Base-by-base conservation (phyloP, 2,329 filamentous ascomycete species). In the Exophiala phaeomuriformis region DNA sequence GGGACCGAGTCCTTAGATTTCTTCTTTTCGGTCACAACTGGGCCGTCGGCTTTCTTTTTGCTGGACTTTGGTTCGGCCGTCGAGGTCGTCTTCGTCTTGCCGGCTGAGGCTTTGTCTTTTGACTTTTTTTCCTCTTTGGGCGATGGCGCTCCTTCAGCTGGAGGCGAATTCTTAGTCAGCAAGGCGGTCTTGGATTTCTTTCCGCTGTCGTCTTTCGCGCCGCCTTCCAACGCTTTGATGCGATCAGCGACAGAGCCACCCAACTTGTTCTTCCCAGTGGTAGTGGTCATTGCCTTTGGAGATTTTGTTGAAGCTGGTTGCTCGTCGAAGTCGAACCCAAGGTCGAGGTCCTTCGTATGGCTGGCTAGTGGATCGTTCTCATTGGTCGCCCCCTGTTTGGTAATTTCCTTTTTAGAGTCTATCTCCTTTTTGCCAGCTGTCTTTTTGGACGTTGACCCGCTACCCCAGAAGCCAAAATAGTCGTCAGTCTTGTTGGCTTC, bases 221-320 rank as follows among this genome's bases (percentile, higher is more conserved):
- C 69, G 41, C 54, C 63, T 53, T 76, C 74, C 36, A 77, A 66
- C 28, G 65, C 66, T 58, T 71, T 79, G 67, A 81, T 76, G 60
- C 75, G 75, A 59, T 82, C 79, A 10, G 76, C 72, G 40, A 81
- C 71, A 46, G 71, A 75, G 9, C 71, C 68, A 60, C 72, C 74
- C 27, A 68, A 54, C 53, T 68, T 63, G 62, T 73, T 74, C 47
- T 70, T 62, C 57, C 71, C 61, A 43, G 63, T 28, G 4, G 39
- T 28, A 3, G 42, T 46, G 50, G 68, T 71, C 55, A 71, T 67
- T 41, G 70, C 67, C 61, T 69, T 71, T 44, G 68, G 66, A 60
- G 72, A 67, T 62, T 72, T 72, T 53, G 71, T 67, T 58, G 69
- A 68, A 62, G 70, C 68, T 61, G 67, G 65, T 60, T 68, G 61